Conservation (phyloP, 495 filamentous ascomycete species). For the Aspergillus olivimuriae region DNA sequence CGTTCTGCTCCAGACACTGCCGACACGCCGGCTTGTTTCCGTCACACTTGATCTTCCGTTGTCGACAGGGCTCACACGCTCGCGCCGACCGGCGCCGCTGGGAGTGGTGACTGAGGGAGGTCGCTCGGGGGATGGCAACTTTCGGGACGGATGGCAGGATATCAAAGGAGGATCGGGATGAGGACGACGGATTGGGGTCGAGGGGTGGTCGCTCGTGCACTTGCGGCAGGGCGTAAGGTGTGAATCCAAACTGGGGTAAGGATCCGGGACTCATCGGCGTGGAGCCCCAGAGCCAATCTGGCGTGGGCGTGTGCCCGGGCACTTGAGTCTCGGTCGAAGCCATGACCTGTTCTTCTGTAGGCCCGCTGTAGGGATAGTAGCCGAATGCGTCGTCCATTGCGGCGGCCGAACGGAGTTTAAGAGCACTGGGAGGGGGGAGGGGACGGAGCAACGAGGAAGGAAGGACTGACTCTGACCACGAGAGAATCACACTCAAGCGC, state of each 20-base stretch:
- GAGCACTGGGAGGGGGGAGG: too few relatives aligned
- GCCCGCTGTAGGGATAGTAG: background rate
- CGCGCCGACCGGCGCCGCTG: conserved; percentile 36
- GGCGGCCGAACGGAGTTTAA: background rate
- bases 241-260: conserved; percentile 1
- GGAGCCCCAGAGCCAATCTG: conserved; percentile 8
- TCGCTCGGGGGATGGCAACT: conserved; percentile 29
- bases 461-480: too few relatives aligned
- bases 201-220: background rate
- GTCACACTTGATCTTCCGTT: conserved; percentile 59
- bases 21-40: conserved; percentile 47
- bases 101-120: background rate
- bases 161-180: conserved; percentile 3
- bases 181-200: conserved; percentile 2
- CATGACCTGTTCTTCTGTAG: too few relatives aligned
- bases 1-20: conserved; percentile 45
- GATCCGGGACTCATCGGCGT: conserved; percentile 1
- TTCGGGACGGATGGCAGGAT: conserved; percentile 10
- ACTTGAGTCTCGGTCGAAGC: too few relatives aligned
- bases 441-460: too few relatives aligned
- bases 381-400: background rate
- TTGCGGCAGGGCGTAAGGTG: conserved; percentile 2
- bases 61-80: conserved; percentile 68
- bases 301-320: background rate
- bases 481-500: too few relatives aligned